Conservation (phyloP, 1,284 basidiomycete genomes). For the Austroboletus niveus region DNA sequence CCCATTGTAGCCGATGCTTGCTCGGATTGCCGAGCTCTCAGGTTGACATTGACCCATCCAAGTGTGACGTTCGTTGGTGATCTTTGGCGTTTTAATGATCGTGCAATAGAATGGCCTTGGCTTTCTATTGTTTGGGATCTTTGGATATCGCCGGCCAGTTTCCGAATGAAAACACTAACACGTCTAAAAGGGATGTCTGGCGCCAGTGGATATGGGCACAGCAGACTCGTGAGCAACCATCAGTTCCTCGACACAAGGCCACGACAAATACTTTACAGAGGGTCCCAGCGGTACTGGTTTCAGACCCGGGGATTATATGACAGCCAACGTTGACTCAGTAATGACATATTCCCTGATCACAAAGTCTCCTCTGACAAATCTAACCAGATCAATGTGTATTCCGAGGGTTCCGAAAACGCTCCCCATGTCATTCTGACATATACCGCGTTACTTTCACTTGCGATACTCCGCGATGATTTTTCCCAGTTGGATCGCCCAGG, state of each 20-base stretch:
- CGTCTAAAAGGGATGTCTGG: slow-evolving; percentile 62
- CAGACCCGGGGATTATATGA: slow-evolving; percentile 71
- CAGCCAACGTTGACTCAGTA: slow-evolving; percentile 20
- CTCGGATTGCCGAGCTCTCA: slow-evolving; percentile 53
- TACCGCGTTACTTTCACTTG: slow-evolving; percentile 77
- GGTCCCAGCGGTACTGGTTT: slow-evolving; percentile 69
- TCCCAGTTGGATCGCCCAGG: slow-evolving; percentile 62
- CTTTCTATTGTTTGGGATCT: slow-evolving; percentile 82
- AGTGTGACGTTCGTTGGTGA: slow-evolving; percentile 38
- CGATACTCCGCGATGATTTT: slow-evolving; percentile 83
- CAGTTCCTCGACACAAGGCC: not conserved
- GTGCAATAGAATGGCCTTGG: slow-evolving; percentile 64
- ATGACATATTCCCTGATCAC: not conserved
- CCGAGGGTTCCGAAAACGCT: slow-evolving; percentile 48
- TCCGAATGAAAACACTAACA: slow-evolving; percentile 41
- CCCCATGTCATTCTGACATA: slow-evolving; percentile 94
- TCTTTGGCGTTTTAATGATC: slow-evolving; percentile 11
- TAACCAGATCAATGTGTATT: slow-evolving; percentile 35
- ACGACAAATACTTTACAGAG: slow-evolving; percentile 26
- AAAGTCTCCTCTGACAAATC: not conserved
- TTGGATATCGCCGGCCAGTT: slow-evolving; percentile 70
- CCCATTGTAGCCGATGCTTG: slow-evolving; percentile 57
- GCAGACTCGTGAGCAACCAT: slow-evolving; percentile 54
- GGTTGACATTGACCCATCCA: slow-evolving; percentile 55
- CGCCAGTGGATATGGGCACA: slow-evolving; percentile 86